These are phyloP conservation scores for Persicaria tinctoria DNA, from an alignment of 148 eudicot genomes.

Conservation along the genomic window DNA sequence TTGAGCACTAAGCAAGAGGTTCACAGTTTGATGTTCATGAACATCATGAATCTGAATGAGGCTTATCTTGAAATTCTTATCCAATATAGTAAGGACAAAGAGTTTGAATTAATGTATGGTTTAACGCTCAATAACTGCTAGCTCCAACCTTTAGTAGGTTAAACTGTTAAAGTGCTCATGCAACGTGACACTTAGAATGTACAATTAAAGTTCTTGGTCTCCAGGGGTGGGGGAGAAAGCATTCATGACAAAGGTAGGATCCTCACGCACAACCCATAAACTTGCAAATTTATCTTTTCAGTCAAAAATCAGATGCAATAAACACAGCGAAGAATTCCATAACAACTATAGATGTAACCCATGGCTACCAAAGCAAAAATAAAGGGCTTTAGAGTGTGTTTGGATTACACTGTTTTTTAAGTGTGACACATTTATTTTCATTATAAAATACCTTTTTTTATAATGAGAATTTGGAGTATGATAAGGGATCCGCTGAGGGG, in stretches of 20 bases:
- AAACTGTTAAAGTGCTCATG: not conserved
- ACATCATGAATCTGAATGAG: not conserved
- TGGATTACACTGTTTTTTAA: no score
- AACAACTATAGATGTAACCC: not conserved
- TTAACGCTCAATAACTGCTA: not conserved
- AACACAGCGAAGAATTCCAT: not conserved
- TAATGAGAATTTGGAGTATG: no score
- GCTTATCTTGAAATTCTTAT: not conserved
- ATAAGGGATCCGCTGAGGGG: no score
- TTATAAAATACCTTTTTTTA: no score
- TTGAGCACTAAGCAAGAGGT: not conserved
- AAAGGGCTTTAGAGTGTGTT: not conserved
- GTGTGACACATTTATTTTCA: no score
- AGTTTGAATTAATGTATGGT: not conserved
- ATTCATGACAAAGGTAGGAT: not conserved
- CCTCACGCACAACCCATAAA: not conserved
- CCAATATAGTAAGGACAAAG: not conserved
- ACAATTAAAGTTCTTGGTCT: not conserved
- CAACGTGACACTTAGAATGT: not conserved
- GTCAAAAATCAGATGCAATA: not conserved
- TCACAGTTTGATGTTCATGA: not conserved
- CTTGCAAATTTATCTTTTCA: not conserved
- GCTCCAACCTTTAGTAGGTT: not conserved
- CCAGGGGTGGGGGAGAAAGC: no score
- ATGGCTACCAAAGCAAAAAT: not conserved